A percentile compares a stretch with the other conserved stretches of the same genome.
These are phyloP conservation scores for Penicillium griseofulvum DNA, from an alignment of 2,329 filamentous ascomycete species.

Conservation along the genomic window DNA sequence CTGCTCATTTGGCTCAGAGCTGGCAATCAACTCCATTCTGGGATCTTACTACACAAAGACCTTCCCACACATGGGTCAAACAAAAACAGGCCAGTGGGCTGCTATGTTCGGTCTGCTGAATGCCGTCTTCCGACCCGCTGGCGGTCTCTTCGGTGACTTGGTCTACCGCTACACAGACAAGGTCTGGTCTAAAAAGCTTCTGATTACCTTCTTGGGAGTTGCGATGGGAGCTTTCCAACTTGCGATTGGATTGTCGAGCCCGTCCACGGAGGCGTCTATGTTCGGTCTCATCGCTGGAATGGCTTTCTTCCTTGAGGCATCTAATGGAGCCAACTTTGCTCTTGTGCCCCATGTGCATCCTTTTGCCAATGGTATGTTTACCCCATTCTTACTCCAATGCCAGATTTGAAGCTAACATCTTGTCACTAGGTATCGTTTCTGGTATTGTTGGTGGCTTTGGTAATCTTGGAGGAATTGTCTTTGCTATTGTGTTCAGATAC, in stretches of 20 bases:
- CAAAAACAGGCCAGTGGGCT: conserved; percentile 55
- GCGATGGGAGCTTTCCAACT: conserved; percentile 60
- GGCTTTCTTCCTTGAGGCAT: conserved; percentile 79
- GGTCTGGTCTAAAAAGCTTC: conserved; percentile 64
- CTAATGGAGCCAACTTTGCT: conserved; percentile 83
- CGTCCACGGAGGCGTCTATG: conserved; percentile 62
- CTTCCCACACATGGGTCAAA: conserved; percentile 55
- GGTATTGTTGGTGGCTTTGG: conserved; percentile 76
- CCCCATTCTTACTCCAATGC: conserved; percentile 1
- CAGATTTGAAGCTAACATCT: not conserved
- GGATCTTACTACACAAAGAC: conserved; percentile 59
- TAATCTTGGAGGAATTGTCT: conserved; percentile 81
- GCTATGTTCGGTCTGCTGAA: conserved; percentile 56
- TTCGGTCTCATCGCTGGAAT: conserved; percentile 74
- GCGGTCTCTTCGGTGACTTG: conserved; percentile 54
- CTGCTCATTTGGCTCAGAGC: conserved; percentile 60
- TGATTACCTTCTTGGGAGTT: conserved; percentile 57
- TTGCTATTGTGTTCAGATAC: conserved; percentile 80
- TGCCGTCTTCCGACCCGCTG: conserved; percentile 48
- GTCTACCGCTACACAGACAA: conserved; percentile 52
- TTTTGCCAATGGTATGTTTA: conserved; percentile 66
- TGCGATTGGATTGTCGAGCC: conserved; percentile 63
- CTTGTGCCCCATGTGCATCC: conserved; percentile 85
- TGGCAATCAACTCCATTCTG: conserved; percentile 61
- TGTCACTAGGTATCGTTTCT: conserved; percentile 56